Percentiles rank a stretch among this genome's conserved stretches.
Conservation (phyloP, 2,329 filamentous ascomycete species). For the Biscogniauxia sp. region DNA sequence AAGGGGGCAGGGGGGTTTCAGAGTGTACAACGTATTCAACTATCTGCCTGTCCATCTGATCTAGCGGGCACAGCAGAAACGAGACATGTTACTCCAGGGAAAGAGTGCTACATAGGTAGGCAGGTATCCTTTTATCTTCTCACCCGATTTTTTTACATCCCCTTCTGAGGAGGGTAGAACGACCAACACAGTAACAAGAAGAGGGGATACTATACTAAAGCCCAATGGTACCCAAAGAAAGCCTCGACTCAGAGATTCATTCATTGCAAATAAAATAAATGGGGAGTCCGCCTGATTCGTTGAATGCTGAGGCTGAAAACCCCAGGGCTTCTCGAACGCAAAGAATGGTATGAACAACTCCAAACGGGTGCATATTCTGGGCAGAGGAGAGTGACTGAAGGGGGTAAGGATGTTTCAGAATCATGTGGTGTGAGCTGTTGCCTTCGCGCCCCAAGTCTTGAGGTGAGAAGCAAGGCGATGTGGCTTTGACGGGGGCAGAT, state of each 20-base stretch:
- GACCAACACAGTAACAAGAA: conserved; percentile 4
- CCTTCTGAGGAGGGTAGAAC: conserved; percentile 7
- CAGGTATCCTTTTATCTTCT: neutral
- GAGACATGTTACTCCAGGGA: neutral
- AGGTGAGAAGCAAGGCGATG: neutral
- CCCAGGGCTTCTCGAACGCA: neutral
- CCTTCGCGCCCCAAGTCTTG: neutral
- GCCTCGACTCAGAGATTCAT: conserved; percentile 2
- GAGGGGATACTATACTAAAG: neutral
- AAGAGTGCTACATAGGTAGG: neutral
- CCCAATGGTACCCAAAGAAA: conserved; percentile 6
- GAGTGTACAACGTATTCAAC: neutral
- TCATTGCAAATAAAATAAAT: conserved; percentile 11
- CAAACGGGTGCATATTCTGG: neutral
- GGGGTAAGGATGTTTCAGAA: neutral
- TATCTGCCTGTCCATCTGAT: neutral
- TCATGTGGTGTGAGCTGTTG: neutral
- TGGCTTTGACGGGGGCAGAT: neutral
- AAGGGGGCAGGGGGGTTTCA: neutral
- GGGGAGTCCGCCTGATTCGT: neutral
- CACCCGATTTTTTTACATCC: neutral
- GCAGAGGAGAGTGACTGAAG: neutral
- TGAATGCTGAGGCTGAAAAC: neutral
- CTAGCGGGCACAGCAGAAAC: neutral
- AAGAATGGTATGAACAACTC: neutral